Conservation (phyloP, 2,329 filamentous ascomycete genomes). For the Bertia moriformis region DNA sequence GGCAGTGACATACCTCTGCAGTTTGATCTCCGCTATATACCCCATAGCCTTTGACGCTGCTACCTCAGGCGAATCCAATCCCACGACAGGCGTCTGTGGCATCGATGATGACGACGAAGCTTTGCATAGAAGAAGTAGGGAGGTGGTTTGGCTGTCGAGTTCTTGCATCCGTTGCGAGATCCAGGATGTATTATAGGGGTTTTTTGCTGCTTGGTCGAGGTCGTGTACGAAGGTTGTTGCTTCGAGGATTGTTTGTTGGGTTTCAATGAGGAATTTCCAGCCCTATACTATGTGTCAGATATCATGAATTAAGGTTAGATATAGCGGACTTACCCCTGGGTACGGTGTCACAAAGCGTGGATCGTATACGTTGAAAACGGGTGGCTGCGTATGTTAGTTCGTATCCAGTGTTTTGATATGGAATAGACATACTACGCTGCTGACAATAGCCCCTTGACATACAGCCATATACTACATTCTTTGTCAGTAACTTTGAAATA, state of each 20-base stretch:
- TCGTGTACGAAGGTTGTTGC: conserved; percentile 31
- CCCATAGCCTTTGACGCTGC: conserved; percentile 26
- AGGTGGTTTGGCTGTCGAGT: conserved; percentile 23
- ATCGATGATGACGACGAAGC: conserved; percentile 16
- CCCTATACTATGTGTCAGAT: conserved; percentile 1
- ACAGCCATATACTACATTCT: conserved; percentile 26
- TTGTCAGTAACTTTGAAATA: conserved; percentile 2
- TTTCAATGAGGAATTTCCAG: conserved; percentile 17
- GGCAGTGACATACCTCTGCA: conserved; percentile 32
- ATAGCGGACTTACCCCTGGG: conserved; percentile 22
- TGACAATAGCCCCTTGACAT: conserved; percentile 34
- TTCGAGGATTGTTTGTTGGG: conserved; percentile 29
- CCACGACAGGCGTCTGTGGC: conserved; percentile 15
- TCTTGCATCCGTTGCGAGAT: conserved; percentile 25
- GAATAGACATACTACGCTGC: conserved; percentile 31
- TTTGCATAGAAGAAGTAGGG: conserved; percentile 19
- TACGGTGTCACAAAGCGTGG: conserved; percentile 27
- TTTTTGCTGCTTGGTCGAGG: conserved; percentile 24
- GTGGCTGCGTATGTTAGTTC: conserved; percentile 14
- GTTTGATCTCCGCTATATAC: conserved; percentile 30
- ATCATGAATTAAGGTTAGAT: too few relatives aligned
- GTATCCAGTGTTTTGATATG: too few relatives aligned
- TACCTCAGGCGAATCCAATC: conserved; percentile 17
- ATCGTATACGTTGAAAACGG: conserved; percentile 25
- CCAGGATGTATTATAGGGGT: conserved; percentile 18